Conservation (phyloP, 2,329 filamentous ascomycete species). For the Neonectria sp. region DNA sequence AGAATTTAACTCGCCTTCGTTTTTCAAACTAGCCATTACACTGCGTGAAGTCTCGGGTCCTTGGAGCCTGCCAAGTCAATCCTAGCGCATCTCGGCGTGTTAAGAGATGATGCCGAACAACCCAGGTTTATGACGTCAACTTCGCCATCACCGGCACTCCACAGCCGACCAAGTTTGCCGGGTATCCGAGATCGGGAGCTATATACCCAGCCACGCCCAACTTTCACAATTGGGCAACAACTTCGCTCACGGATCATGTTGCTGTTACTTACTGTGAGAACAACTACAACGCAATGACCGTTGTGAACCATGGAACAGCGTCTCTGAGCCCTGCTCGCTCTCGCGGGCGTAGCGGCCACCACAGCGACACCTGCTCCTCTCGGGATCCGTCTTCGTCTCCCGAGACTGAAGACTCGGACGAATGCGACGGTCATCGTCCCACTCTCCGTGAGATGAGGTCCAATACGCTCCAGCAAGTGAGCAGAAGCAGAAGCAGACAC, state of each 20-base stretch:
- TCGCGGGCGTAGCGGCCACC: conserved; percentile 1
- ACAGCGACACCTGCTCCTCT: neutral
- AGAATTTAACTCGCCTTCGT: too few species aligned
- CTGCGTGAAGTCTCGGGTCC: too few species aligned
- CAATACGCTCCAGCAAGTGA: neutral
- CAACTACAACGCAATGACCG: neutral
- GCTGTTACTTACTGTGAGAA: neutral
- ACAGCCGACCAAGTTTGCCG: neutral
- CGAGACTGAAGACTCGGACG: neutral
- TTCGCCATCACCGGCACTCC: neutral
- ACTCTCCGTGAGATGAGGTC: neutral
- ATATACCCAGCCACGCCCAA: too few species aligned
- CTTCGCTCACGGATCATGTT: neutral
- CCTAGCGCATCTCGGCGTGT: neutral
- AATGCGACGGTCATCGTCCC: neutral
- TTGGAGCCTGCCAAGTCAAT: neutral
- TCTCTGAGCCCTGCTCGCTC: neutral
- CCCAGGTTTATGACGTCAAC: neutral
- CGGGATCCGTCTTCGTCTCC: neutral
- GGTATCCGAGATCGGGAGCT: neutral
- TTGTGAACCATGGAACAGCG: neutral
- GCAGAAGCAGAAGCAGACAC: neutral
- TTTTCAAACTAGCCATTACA: too few species aligned
- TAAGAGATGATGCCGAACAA: neutral
- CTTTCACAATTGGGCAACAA: neutral